Evolutionary conservation across 2,329 filamentous ascomycete genomes (phyloP).

Genomic region (Trichoderma atroviride): DNA sequence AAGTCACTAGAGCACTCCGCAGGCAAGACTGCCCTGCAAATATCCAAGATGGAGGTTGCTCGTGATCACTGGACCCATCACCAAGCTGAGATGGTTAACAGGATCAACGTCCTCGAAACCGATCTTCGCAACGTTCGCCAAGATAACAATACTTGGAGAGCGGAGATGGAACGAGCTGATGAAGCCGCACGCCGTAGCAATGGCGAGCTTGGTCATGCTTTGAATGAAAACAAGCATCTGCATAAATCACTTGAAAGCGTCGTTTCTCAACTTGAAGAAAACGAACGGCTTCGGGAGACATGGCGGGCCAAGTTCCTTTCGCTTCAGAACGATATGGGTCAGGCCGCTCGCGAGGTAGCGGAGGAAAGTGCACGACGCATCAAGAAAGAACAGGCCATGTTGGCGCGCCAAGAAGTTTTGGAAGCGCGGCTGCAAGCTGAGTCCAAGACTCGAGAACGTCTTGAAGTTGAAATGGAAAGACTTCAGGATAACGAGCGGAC

Average conservation of each 20-base stretch:
- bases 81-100: constrained; percentile 58
- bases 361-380: constrained; percentile 80
- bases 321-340: constrained; percentile 84
- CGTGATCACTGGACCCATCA: constrained; percentile 60
- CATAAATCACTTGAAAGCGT: constrained; percentile 73
- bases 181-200: constrained; percentile 54
- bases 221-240: constrained; percentile 71
- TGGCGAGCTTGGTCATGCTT: constrained; percentile 51
- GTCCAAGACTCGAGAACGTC: constrained; percentile 66
- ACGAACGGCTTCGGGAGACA: constrained; percentile 77
- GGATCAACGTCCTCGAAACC: constrained; percentile 54
- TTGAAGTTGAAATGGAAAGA: constrained; percentile 68
- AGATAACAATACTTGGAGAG: constrained; percentile 62
- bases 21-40: constrained; percentile 61
- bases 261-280: constrained; percentile 80
- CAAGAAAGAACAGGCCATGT: constrained; percentile 76
- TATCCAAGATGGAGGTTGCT: constrained; percentile 69
- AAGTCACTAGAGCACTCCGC: constrained; percentile 60
- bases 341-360: constrained; percentile 75
- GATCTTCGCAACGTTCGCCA: constrained; percentile 60
- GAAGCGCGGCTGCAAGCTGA: constrained; percentile 77
- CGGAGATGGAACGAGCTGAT: constrained; percentile 62
- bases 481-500: constrained; percentile 66
- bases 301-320: constrained; percentile 84
- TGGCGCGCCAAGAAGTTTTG: constrained; percentile 78